Evolutionary conservation across 805 yeast species (phyloP).

Genomic region (Kluyveromyces aestuarii): DNA sequence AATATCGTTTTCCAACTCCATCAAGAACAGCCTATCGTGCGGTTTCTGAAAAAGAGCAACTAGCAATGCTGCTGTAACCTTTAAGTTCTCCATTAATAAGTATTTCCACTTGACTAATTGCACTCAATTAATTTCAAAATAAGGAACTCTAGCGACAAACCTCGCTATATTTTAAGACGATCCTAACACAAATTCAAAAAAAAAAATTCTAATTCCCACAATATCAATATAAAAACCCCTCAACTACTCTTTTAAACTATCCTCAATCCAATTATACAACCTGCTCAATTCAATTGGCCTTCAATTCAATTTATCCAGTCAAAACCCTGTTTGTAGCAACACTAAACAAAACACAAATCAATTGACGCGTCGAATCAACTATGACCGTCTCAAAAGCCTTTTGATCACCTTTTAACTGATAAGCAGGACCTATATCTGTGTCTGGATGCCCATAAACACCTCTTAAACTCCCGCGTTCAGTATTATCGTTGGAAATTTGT

Average conservation of each 20-base stretch:
- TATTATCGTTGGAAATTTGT: too few species aligned
- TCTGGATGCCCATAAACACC: neutral
- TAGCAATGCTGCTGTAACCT: conserved; percentile 27
- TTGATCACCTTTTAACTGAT: neutral
- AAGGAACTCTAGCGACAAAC: too few species aligned
- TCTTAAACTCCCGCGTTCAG: neutral
- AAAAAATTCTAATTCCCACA: too few species aligned
- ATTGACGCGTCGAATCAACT: neutral
- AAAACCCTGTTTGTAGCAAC: neutral
- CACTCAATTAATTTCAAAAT: neutral
- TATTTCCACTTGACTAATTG: neutral
- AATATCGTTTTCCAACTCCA: conserved; percentile 40
- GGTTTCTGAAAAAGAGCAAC: conserved; percentile 34
- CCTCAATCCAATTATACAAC: too few species aligned
- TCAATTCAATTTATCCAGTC: neutral
- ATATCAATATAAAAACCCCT: too few species aligned
- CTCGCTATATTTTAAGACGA: too few species aligned
- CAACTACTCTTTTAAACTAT: too few species aligned
- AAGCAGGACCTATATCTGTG: neutral
- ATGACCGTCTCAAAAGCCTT: neutral
- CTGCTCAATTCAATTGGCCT: neutral
- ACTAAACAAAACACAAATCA: neutral
- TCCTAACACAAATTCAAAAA: too few species aligned
- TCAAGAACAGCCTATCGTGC: conserved; percentile 41
- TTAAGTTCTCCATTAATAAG: conserved; percentile 5